Evolutionary conservation across 78 protist genomes (phyloP).

Genomic region (Guillardia theta): DNA sequence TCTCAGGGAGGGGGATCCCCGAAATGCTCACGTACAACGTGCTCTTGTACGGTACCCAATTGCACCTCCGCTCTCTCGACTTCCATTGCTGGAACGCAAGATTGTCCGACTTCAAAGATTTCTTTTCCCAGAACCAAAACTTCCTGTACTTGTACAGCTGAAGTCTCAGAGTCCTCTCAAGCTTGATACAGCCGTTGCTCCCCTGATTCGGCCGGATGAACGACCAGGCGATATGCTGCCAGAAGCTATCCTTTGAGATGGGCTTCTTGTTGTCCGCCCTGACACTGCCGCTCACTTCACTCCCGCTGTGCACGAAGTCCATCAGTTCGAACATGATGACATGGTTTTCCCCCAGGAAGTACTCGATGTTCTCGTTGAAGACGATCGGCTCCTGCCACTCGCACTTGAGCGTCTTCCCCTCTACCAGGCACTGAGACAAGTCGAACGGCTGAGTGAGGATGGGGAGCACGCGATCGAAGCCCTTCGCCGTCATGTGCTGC

Average conservation of each 20-base stretch:
- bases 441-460: neutral
- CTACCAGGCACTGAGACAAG: neutral
- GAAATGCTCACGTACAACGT: neutral
- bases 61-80: neutral
- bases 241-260: too few species aligned
- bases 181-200: too few species aligned
- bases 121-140: neutral
- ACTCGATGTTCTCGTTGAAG: neutral
- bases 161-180: too few species aligned
- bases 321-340: neutral
- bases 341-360: neutral
- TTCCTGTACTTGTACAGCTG: constrained; percentile 18
- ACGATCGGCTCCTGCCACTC: neutral
- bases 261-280: too few species aligned
- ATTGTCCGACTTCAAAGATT: neutral
- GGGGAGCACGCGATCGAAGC: neutral
- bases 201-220: too few species aligned
- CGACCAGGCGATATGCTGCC: too few species aligned
- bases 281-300: too few species aligned
- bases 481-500: too few species aligned
- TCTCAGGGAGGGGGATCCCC: neutral
- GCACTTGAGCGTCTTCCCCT: neutral
- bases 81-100: neutral
- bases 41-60: neutral
- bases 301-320: neutral